phyloP scores from a whole-genome alignment of 768 basidiomycete species.

The Nidularia pulvinata region DNA sequence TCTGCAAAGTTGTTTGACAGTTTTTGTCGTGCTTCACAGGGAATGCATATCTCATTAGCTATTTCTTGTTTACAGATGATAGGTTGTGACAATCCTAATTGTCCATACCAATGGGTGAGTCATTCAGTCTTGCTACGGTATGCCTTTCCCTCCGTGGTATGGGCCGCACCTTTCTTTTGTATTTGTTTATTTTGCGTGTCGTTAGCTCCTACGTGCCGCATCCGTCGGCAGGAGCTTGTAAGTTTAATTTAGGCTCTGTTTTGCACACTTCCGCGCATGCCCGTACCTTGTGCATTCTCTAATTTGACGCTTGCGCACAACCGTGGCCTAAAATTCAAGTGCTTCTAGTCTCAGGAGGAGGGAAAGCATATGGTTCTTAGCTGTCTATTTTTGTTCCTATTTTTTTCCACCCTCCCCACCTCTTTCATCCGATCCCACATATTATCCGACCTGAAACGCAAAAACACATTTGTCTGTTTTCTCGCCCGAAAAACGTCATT shows the following conservation, averaged over 20 bases:
- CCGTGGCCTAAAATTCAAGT: neutral
- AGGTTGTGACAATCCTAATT: constrained; percentile 48
- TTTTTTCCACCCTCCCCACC: neutral
- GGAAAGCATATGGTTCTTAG: neutral
- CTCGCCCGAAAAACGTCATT: neutral
- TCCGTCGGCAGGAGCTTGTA: neutral
- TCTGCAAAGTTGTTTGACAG: neutral
- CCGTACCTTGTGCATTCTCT: neutral
- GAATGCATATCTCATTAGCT: neutral
- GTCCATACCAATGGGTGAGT: constrained; percentile 56
- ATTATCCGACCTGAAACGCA: neutral
- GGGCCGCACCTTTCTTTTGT: neutral
- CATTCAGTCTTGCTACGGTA: neutral
- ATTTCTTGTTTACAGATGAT: constrained; percentile 35
- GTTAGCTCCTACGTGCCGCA: neutral
- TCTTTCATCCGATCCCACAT: neutral
- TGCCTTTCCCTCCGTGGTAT: neutral
- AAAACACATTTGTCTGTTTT: neutral
- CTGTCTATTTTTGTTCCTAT: neutral
- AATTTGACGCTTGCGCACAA: neutral
- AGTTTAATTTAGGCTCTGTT: neutral
- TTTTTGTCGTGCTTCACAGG: neutral
- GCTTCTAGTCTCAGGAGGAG: neutral
- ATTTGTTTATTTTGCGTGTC: neutral
- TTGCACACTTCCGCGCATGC: neutral